Percentiles rank a stretch among this genome's conserved stretches.
Evolutionary conservation across 371 early-diverging fungal genomes (phyloP).

Genomic region (Apophysomyces variabilis): DNA sequence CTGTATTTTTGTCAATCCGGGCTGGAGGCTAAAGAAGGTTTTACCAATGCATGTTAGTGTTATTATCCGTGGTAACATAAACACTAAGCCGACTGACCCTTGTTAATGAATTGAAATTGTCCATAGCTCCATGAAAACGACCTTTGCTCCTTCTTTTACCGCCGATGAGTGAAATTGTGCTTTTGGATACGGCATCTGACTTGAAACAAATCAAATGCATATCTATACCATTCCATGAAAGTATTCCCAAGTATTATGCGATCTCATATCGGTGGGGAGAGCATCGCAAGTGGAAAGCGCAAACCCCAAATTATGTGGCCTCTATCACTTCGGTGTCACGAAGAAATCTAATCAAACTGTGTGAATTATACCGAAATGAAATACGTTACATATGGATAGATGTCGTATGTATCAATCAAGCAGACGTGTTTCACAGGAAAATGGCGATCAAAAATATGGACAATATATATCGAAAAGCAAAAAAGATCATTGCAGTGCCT

Average conservation of each 20-base stretch:
- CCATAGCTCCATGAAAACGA: too few species aligned
- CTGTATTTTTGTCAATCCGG: too few species aligned
- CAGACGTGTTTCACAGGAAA: background rate
- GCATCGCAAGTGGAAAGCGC: background rate
- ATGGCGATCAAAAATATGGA: background rate
- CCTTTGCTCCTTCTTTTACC: too few species aligned
- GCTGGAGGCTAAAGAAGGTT: too few species aligned
- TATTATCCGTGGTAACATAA: too few species aligned
- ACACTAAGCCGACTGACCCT: too few species aligned
- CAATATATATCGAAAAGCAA: background rate
- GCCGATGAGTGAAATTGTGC: too few species aligned
- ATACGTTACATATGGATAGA: background rate
- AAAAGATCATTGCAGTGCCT: background rate
- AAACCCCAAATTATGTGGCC: background rate
- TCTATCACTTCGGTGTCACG: background rate
- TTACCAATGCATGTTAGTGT: too few species aligned
- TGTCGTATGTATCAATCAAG: background rate
- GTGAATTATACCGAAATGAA: background rate
- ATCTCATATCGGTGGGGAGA: constrained; percentile 3
- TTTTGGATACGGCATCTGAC: too few species aligned
- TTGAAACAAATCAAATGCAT: too few species aligned
- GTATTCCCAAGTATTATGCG: background rate
- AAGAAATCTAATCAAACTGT: background rate
- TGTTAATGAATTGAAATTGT: too few species aligned
- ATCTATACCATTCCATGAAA: too few species aligned